Evolutionary conservation across 2,329 filamentous ascomycete genomes (phyloP).

Genomic region (Calcarisporium arbuscula): DNA sequence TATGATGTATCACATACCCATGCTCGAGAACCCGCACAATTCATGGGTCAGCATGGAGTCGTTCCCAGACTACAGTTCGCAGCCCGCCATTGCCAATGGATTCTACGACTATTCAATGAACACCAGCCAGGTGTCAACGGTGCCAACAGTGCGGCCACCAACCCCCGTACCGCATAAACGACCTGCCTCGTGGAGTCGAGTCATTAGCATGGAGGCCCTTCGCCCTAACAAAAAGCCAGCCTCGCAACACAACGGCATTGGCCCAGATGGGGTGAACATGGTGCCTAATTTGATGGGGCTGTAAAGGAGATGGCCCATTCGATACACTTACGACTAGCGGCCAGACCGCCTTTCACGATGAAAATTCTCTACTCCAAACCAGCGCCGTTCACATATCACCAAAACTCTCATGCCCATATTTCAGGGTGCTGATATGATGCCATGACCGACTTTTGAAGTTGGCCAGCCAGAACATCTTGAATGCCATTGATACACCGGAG

Average conservation of each 20-base stretch:
- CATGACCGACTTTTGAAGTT: too few relatives aligned
- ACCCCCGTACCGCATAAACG: conserved; percentile 32
- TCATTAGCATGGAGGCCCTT: conserved; percentile 30
- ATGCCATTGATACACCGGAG: too few relatives aligned
- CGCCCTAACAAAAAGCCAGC: conserved; percentile 29
- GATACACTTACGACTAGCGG: too few relatives aligned
- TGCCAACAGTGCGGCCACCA: conserved; percentile 23
- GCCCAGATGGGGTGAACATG: conserved; percentile 14
- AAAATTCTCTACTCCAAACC: too few relatives aligned
- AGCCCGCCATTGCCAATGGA: conserved; percentile 9
- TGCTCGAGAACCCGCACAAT: conserved; percentile 23
- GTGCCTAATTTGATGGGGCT: conserved; percentile 18
- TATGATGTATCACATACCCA: conserved; percentile 22
- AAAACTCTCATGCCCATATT: too few relatives aligned
- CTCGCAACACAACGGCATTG: conserved; percentile 21
- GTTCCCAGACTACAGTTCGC: conserved; percentile 12
- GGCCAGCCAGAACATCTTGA: too few relatives aligned
- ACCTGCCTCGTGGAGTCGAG: conserved; percentile 31
- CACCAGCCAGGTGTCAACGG: conserved; percentile 16
- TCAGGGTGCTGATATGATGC: too few relatives aligned
- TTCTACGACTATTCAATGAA: conserved; percentile 20
- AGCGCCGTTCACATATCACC: too few relatives aligned
- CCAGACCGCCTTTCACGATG: too few relatives aligned
- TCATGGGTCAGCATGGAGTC: conserved; percentile 13
- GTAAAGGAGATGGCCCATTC: conserved; percentile 9